Base-by-base conservation (phyloP, 2,329 filamentous ascomycete genomes). In the Colletotrichum australisinense region DNA sequence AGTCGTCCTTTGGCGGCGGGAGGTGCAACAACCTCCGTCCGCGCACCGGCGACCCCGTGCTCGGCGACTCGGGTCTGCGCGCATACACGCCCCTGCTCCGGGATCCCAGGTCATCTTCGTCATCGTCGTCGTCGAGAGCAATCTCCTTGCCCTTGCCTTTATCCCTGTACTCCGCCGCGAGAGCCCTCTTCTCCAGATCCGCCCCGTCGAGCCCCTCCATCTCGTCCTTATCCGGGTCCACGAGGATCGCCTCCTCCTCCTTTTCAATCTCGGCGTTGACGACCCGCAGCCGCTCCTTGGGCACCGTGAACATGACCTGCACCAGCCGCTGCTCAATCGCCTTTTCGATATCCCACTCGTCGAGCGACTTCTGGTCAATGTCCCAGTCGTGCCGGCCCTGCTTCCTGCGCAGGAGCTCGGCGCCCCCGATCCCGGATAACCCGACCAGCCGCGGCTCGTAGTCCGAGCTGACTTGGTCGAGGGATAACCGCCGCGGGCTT, bases 281-380 rank as follows among this genome's bases (percentile, higher is more conserved):
- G n/a, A 98, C 95, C 30, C 96, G 86, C 75, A 98, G 83, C 77
- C 91, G 91, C 82, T 96, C 93, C 81, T 93, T 95, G 2, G 97
- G 96, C 73, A 98, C 95, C 0, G 96, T 98, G 82, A 98, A 98
- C 90, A 97, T 97, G 79, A 95, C 90, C 81, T 95, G 93, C 74
- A 95, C 93, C 9, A 94, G 86, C 26, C 93, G 84, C 72, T 89
- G 89, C 83, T 94, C 92, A 1, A 93, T 89, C 2, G 93, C 93
- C 68, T 88, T 87, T 80, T 95, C 93, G 52, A 95, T 90, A 77
- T 95, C 93, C 93, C 93, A 94, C 67, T 95, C 93, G 56, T 88
- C 87, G 32, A 90, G 87, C 87, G 63, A 64, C 81, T 90, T 92
- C 68, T 93, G 91, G 38, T 85, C 84, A 46, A 79, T 78, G 74